These are phyloP conservation scores for Fusarium duplospermum DNA, from an alignment of 2,329 filamentous ascomycete genomes.

Conservation along the genomic window DNA sequence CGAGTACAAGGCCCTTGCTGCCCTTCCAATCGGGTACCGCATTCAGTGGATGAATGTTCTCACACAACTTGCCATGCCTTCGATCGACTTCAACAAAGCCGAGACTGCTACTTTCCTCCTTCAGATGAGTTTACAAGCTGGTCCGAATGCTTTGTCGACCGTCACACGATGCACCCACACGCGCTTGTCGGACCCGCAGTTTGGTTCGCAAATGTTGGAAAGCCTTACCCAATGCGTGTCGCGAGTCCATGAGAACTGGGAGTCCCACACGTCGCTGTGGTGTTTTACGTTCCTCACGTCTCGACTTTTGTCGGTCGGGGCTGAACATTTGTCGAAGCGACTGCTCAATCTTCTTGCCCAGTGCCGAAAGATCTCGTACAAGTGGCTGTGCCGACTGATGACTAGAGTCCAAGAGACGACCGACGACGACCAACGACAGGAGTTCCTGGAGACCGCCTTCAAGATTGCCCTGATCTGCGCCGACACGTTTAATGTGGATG, in stretches of 20 bases:
- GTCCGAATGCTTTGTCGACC: not conserved
- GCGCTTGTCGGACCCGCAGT: not conserved
- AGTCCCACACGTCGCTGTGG: slow-evolving; percentile 32
- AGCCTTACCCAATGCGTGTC: not conserved
- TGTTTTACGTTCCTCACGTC: slow-evolving; percentile 32
- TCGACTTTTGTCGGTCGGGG: slow-evolving; percentile 24
- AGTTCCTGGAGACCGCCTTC: slow-evolving; percentile 11
- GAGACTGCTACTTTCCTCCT: slow-evolving; percentile 35
- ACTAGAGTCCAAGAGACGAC: not conserved
- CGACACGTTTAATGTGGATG: slow-evolving; percentile 29
- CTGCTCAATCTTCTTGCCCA: not conserved
- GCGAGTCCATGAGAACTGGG: slow-evolving; percentile 37
- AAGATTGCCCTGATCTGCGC: slow-evolving; percentile 21
- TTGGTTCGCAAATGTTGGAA: slow-evolving; percentile 10
- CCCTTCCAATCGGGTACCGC: slow-evolving; percentile 24
- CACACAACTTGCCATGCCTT: slow-evolving; percentile 34
- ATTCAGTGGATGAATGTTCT: slow-evolving; percentile 40
- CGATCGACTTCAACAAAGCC: slow-evolving; percentile 38
- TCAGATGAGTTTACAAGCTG: slow-evolving; percentile 38
- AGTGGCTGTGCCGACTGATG: slow-evolving; percentile 19
- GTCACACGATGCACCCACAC: slow-evolving; percentile 9
- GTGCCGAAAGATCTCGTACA: slow-evolving; percentile 16
- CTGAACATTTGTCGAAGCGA: rapidly evolving
- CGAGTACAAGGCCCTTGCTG: slow-evolving; percentile 60
- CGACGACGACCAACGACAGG: slow-evolving; percentile 9